Conservation (phyloP, 2,329 filamentous ascomycete genomes). For the Aspergillus bombycis region DNA sequence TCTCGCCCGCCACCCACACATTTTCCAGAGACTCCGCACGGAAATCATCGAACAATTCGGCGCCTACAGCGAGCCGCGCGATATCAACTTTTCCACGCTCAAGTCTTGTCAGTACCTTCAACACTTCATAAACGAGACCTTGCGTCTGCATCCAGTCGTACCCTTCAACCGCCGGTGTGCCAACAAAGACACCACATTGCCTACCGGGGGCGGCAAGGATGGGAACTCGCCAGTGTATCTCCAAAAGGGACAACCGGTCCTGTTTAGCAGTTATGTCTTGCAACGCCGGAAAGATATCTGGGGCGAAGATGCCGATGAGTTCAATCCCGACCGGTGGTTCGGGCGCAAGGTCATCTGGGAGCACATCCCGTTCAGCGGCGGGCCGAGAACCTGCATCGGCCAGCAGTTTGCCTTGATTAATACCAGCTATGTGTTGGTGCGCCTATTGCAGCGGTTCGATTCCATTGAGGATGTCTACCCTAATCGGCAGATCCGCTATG, state of each 20-base stretch:
- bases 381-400: constrained; percentile 72
- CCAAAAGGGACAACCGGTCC: constrained; percentile 66
- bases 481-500: neutral
- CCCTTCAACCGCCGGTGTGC: constrained; percentile 47
- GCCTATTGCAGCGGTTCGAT: constrained; percentile 72
- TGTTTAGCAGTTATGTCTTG: constrained; percentile 71
- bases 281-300: constrained; percentile 64
- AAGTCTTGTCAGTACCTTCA: constrained; percentile 43
- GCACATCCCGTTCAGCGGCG: constrained; percentile 75
- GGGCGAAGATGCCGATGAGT: constrained; percentile 53
- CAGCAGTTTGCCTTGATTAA: constrained; percentile 81
- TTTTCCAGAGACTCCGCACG: constrained; percentile 14
- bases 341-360: constrained; percentile 66
- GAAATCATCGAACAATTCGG: constrained; percentile 17
- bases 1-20: constrained; percentile 13
- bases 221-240: constrained; percentile 63
- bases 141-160: constrained; percentile 50
- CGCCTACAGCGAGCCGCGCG: constrained; percentile 32
- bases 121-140: constrained; percentile 39
- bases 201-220: constrained; percentile 63
- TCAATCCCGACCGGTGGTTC: constrained; percentile 71
- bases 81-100: constrained; percentile 46
- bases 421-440: constrained; percentile 65
- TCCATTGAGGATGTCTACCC: constrained; percentile 51
- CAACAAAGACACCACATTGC: constrained; percentile 46